A percentile compares a stretch with the other conserved stretches of the same genome.
These are phyloP conservation scores for Ceratobasidium sp. DNA, from an alignment of 1,284 basidiomycete species.

Conservation along the genomic window DNA sequence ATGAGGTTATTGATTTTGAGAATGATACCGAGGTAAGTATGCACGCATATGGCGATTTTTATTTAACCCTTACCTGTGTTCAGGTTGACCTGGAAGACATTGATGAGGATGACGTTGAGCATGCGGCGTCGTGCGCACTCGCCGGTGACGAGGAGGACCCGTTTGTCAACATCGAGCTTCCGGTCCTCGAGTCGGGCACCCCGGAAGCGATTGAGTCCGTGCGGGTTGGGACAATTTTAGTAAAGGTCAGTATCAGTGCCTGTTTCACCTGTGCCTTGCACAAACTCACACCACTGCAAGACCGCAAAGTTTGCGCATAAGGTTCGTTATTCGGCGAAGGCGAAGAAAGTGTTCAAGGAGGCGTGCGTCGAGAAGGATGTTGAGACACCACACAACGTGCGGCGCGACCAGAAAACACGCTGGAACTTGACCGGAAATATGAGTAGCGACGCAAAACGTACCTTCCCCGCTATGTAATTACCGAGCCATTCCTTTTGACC, in stretches of 20 bases:
- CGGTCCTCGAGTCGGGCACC: not conserved
- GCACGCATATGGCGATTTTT: not conserved
- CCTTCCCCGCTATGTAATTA: not conserved
- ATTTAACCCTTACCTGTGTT: not conserved
- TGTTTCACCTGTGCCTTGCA: not conserved
- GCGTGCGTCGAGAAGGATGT: constrained; percentile 4
- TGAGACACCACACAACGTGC: not conserved
- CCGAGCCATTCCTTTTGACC: too few relatives aligned
- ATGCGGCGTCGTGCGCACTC: too few relatives aligned
- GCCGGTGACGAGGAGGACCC: not conserved
- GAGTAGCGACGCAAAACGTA: not conserved
- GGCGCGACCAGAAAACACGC: not conserved
- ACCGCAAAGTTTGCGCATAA: not conserved
- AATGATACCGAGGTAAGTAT: not conserved
- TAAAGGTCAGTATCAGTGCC: not conserved
- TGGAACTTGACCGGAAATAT: not conserved
- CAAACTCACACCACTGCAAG: not conserved
- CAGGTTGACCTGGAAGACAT: not conserved
- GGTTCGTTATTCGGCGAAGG: not conserved
- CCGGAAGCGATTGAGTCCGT: not conserved
- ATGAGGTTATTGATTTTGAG: too few relatives aligned
- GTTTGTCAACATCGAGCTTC: not conserved
- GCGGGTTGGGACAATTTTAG: not conserved
- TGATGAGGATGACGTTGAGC: not conserved
- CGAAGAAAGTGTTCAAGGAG: not conserved